phyloP scores from a whole-genome alignment of 2,329 filamentous ascomycete genomes.

The Aspergillus sp. region DNA sequence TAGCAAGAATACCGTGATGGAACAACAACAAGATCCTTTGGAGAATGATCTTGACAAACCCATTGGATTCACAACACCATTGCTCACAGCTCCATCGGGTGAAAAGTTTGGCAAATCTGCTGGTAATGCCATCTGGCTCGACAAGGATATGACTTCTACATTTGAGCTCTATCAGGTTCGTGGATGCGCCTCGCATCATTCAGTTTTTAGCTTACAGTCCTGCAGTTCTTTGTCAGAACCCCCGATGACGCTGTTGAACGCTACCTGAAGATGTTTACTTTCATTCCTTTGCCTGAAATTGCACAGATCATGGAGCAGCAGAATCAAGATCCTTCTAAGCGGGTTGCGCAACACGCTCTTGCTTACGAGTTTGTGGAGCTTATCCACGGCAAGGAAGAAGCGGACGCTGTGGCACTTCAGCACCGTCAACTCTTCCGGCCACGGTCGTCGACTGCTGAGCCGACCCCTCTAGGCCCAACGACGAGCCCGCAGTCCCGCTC shows the following conservation, averaged over 20 bases:
- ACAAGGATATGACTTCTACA: slow-evolving; percentile 71
- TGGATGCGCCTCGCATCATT: not conserved
- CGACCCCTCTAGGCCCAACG: slow-evolving; percentile 27
- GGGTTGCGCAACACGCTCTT: slow-evolving; percentile 77
- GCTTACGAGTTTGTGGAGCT: slow-evolving; percentile 79
- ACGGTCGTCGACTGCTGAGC: slow-evolving; percentile 31
- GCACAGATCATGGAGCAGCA: slow-evolving; percentile 66
- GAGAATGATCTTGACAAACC: slow-evolving; percentile 49
- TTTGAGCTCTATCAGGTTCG: slow-evolving; percentile 79
- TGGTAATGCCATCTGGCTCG: slow-evolving; percentile 92
- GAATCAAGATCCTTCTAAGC: slow-evolving; percentile 62
- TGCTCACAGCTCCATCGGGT: slow-evolving; percentile 80
- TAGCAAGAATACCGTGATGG: slow-evolving; percentile 45
- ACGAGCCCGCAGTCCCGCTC: slow-evolving; percentile 17
- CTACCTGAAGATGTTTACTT: slow-evolving; percentile 87
- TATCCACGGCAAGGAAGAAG: slow-evolving; percentile 67
- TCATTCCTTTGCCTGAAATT: slow-evolving; percentile 72
- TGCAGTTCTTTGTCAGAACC: slow-evolving; percentile 77
- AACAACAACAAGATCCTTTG: slow-evolving; percentile 38
- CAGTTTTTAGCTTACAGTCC: slow-evolving; percentile 16
- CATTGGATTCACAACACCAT: slow-evolving; percentile 84
- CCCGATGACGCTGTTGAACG: slow-evolving; percentile 77
- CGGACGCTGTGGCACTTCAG: slow-evolving; percentile 59
- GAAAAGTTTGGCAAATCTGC: slow-evolving; percentile 93
- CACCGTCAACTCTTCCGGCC: slow-evolving; percentile 50